A percentile compares a stretch with the other conserved stretches of the same genome.
Evolutionary conservation across 1,284 basidiomycete species (phyloP).

Genomic region (Exobasidium rhododendri): DNA sequence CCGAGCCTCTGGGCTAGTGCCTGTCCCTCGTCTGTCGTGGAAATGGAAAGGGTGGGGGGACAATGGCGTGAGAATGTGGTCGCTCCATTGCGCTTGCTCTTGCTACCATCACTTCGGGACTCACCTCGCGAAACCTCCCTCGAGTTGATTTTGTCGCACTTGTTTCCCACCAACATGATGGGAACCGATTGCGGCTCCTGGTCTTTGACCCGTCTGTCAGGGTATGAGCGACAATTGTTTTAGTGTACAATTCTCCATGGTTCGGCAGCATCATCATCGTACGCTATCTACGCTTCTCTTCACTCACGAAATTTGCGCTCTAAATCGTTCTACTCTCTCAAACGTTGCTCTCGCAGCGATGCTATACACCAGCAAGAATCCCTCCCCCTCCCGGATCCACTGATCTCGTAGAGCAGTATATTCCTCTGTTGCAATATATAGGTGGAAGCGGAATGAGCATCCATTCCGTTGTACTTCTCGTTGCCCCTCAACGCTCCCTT

Average conservation of each 20-base stretch:
- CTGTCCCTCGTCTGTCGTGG: slow-evolving; percentile 44
- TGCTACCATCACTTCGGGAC: not conserved
- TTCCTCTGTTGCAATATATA: slow-evolving; percentile 43
- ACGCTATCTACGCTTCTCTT: no score
- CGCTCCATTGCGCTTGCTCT: not conserved
- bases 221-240: no score
- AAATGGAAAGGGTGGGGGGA: not conserved
- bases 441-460: slow-evolving; percentile 10
- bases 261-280: not conserved
- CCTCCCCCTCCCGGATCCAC: slow-evolving; percentile 57
- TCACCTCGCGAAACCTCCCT: slow-evolving; percentile 63
- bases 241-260: not conserved
- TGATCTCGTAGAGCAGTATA: slow-evolving; percentile 57
- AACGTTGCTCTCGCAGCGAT: slow-evolving; percentile 56
- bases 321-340: slow-evolving; percentile 55
- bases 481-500: not conserved
- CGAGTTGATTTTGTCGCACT: slow-evolving; percentile 76
- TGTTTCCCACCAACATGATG: slow-evolving; percentile 82
- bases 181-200: slow-evolving; percentile 59
- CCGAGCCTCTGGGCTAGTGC: slow-evolving; percentile 52
- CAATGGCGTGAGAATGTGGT: no score
- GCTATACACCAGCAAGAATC: slow-evolving; percentile 56
- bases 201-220: slow-evolving; percentile 43
- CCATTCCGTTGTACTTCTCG: no score
- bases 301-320: slow-evolving; percentile 53